Conservation (phyloP, 2,329 filamentous ascomycete genomes). For the Beauveria medogensis region DNA sequence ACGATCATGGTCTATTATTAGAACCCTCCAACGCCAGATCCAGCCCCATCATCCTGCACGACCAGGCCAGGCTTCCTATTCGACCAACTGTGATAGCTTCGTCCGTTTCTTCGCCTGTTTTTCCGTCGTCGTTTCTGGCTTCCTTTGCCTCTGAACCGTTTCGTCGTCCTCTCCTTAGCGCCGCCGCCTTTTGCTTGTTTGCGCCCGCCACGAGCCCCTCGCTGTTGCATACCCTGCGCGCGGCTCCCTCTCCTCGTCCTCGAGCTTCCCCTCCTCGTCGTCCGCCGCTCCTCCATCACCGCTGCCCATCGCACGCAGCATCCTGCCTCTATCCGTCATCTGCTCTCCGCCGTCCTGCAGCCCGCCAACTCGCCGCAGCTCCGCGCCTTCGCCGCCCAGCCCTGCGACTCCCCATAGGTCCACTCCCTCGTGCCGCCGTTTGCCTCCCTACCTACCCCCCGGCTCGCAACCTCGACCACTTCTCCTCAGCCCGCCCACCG, state of each 20-base stretch:
- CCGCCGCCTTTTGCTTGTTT: not conserved
- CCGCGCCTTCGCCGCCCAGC: not conserved
- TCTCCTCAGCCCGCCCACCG: too few species aligned
- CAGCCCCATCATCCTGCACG: slow-evolving; percentile 35
- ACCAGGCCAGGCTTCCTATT: slow-evolving; percentile 10
- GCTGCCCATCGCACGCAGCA: not conserved
- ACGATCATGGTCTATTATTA: slow-evolving; percentile 43
- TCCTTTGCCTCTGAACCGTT: not conserved
- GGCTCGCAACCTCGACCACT: not conserved
- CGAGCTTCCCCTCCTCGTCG: not conserved
- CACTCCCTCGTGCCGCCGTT: not conserved
- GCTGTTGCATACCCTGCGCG: too few species aligned
- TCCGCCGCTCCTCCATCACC: not conserved
- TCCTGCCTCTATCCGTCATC: too few species aligned
- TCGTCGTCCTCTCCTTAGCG: not conserved
- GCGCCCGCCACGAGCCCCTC: not conserved
- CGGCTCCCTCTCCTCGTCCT: not conserved
- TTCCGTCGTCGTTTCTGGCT: not conserved
- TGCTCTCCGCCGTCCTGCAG: too few species aligned
- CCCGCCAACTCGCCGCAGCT: not conserved
- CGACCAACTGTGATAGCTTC: slow-evolving; percentile 6
- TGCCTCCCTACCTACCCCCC: not conserved
- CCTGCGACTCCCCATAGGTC: not conserved
- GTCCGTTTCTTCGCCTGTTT: not conserved
- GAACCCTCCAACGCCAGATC: slow-evolving; percentile 41